Base-by-base conservation (phyloP, 179 eudicot genomes). In the Sideroxylon spinosum region DNA sequence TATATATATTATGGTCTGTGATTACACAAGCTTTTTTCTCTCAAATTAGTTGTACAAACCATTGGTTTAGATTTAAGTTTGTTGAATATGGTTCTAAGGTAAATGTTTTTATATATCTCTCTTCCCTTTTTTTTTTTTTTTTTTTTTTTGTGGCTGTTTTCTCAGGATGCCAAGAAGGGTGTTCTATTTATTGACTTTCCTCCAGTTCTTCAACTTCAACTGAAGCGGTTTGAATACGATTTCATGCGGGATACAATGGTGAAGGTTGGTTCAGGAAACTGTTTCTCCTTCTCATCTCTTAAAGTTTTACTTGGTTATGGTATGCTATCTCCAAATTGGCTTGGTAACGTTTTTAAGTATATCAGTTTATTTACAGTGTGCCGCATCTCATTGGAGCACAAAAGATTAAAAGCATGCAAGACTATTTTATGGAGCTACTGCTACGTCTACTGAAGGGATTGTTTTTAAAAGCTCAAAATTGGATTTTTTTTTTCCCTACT, bases 121-220 rank as follows among this genome's bases (percentile, higher is more conserved):
- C 44, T 37, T 3, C 0, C 44, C 5, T 6, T 37, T 6, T 37
- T 37, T 37, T 4, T 3, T 37, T 37, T 37, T 32, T 37, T 37
- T 37, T 37, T 3, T 3, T 52, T 68, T n/a, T n/a, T n/a, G n/a
- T n/a, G n/a, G n/a, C n/a, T 68, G 2, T 68, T 73, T 84, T 74
- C 3, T 82, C 88, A 90, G 97, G 97, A 90, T 81, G 97, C 97
- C 59, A 92, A 85, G 86, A 92, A 92, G 81, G 94, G 94, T 80
- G 94, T 92, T 76, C 78, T 92, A 76, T 92, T 92, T 84, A 84
- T 87, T 76, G 91, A 92, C 82, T 92, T 92, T 75, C 97, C 97
- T 76, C 94, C 94, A 71, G 91, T 92, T 72, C 94, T 92, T 55
- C 97, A 92, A 85, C 91, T 92, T 71, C 94, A 90, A 78, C 88